Base-by-base conservation (phyloP, 305 asterid species). In the Fraxinus greggii region DNA sequence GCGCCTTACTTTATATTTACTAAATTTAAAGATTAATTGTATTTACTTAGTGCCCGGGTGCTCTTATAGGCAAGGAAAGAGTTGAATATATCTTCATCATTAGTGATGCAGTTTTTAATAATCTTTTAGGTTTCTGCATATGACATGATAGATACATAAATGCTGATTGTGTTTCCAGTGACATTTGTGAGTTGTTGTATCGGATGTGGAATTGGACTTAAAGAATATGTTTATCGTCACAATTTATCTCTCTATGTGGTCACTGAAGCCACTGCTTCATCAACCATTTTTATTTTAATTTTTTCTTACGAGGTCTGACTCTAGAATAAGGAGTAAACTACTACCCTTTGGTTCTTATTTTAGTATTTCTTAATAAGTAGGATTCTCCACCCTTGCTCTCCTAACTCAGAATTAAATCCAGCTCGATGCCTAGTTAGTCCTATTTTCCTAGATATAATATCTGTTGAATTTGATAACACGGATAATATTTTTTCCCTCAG, bases 401-500 rank as follows among this genome's bases (percentile, higher is more conserved):
- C 38, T 29, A 28, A 69, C 38, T 28, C 38, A 69, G 36, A 69
- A 28, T 69, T 12, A 69, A 63, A 29, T 28, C 38, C 36, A 69
- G 75, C 26, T 78, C 42, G 54, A 2, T 19, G 17, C 38, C 17
- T 48, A 10, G 12, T 31, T 72, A 28, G 23, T 70, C 24, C 17
- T 48, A 61, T 70, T 29, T 3, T 59, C 29, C 65, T 56, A 21
- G 7, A 38, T 45, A 63, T 23, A 12, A n/a, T 54, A 9, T 26
- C 78, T 79, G 72, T 51, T 67, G 75, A 19, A 65, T 80, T 28
- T 75, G 33, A 35, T 42, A 28, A 78, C 54, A 17, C 28, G 21
- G 40, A 32, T 29, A 40, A 31, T 77, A 5, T 77, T 77, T 21
- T 80, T 83, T 85, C 81, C 59, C 83, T 80, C 87, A 97, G 99